A percentile compares a stretch with the other conserved stretches of the same genome.
Evolutionary conservation across 352 stramenopile genomes (phyloP).

Genomic region (Stramenopiles sp.): DNA sequence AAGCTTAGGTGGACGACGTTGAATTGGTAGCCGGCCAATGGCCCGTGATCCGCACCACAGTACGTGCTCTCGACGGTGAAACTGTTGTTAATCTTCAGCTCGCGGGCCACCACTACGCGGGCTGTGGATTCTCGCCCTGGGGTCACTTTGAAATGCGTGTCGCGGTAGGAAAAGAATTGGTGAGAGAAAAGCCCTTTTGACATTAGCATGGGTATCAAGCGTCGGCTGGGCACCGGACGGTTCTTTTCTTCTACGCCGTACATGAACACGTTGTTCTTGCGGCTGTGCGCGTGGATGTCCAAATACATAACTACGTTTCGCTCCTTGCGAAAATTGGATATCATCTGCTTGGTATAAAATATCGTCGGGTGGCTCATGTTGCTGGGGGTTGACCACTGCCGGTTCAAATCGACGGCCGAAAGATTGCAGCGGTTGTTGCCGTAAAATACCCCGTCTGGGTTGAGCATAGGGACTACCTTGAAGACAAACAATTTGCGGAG

Average conservation of each 20-base stretch:
- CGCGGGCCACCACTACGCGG: constrained; percentile 48
- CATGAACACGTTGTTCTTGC: constrained; percentile 81
- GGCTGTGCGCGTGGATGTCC: constrained; percentile 68
- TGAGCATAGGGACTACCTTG: constrained; percentile 72
- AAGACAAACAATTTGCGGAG: constrained; percentile 69
- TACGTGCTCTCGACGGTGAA: constrained; percentile 66
- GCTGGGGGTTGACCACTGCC: constrained; percentile 53
- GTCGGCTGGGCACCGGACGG: constrained; percentile 40
- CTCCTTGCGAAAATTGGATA: constrained; percentile 32
- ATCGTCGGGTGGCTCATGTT: constrained; percentile 57
- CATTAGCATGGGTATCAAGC: constrained; percentile 46
- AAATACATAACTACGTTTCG: constrained; percentile 54
- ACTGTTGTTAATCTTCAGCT: constrained; percentile 44
- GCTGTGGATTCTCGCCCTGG: constrained; percentile 50
- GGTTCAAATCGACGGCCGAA: constrained; percentile 61
- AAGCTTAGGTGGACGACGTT: constrained; percentile 24
- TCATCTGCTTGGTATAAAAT: constrained; percentile 50
- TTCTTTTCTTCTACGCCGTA: constrained; percentile 77
- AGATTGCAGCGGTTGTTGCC: constrained; percentile 74
- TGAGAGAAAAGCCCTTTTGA: constrained; percentile 39
- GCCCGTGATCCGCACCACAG: constrained; percentile 45
- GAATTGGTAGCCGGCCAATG: constrained; percentile 40
- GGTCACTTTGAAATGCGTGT: constrained; percentile 56
- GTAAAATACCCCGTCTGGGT: constrained; percentile 71
- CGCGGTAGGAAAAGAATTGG: constrained; percentile 37